Evolutionary conservation across 2,329 filamentous ascomycete genomes (phyloP), one percentile per base, ranked within the genome.

Genomic region (Claviceps sp.): DNA sequence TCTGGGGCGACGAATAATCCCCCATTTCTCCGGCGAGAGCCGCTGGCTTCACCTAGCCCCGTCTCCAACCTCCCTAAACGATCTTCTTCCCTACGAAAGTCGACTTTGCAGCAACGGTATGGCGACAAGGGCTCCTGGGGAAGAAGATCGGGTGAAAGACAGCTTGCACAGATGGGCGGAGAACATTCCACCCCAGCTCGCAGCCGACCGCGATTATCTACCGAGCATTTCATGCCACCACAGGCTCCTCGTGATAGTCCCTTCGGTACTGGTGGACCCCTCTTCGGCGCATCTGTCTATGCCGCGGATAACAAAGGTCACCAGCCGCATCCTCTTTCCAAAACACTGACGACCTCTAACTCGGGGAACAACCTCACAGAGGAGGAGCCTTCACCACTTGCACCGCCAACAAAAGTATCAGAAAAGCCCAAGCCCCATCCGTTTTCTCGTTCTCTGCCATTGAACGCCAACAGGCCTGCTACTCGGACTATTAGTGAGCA

Each of bases 271-370:
- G 77, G 76, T 50, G 69, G 70, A 4, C 69, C 73, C 57, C 66
- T 78, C 52, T 72, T 70, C 3, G 79, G 71, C 59, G 72, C 77
- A n/a, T 77, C 76, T 38, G 69, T 69, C 54, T 81, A 77, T 65
- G 65, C 68, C 47, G 58, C 74, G 47, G 76, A 73, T 18, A 67
- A 63, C 44, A 69, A 66, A 49, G 56, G 64, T 22, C 53, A 76
- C 55, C 78, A 81, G 58, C 79, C 86, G 18, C 91, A 96, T 64
- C 91, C 91, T 20, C 74, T 96, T 22, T 95, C 91, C 6, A 82
- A 89, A 56, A 87, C 88, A 0, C 74, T 96, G 59, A 94, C 87
- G 0, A 89, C 89, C 3, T 95, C 89, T 0, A 91, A 88, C 1
- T 94, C 89, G 2, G 81, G 77, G 50, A 91, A 88, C 5, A 93